A percentile compares a stretch with the other conserved stretches of the same genome.
Conservation (phyloP, 2,329 filamentous ascomycete genomes). For the Coniochaeta prunicola region DNA sequence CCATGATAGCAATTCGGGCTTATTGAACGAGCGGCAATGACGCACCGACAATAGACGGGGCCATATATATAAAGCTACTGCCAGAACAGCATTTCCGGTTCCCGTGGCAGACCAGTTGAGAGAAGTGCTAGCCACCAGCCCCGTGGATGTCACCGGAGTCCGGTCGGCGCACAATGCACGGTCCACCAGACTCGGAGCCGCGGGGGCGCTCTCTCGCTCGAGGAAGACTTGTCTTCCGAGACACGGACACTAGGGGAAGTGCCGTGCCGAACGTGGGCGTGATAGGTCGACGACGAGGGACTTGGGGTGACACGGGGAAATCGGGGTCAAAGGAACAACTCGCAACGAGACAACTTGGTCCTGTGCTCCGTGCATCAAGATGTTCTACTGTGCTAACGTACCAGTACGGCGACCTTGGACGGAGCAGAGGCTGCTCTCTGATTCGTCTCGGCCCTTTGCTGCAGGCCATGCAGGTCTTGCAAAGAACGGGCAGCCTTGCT, state of each 20-base stretch:
- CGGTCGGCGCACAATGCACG: background rate
- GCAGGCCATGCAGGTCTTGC: slow-evolving; percentile 8
- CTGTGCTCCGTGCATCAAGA: background rate
- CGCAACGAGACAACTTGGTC: background rate
- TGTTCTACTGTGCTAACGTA: background rate
- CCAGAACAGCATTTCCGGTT: background rate
- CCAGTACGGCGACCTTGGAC: background rate
- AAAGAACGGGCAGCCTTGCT: slow-evolving; percentile 6
- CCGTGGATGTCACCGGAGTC: too few species aligned
- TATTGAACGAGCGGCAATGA: background rate
- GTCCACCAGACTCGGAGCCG: background rate
- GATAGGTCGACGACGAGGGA: background rate
- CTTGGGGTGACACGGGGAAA: background rate
- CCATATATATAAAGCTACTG: background rate
- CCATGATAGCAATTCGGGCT: background rate
- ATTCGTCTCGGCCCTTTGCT: slow-evolving; percentile 11
- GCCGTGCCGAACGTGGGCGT: background rate
- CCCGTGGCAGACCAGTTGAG: background rate
- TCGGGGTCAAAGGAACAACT: background rate
- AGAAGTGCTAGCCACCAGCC: background rate
- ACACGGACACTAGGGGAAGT: background rate
- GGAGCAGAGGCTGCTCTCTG: background rate
- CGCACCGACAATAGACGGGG: background rate
- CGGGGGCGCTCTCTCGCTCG: too few species aligned
- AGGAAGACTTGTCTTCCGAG: too few species aligned